These are phyloP conservation scores for Claviceps sp. DNA, from an alignment of 2,329 filamentous ascomycete species.

Conservation along the genomic window DNA sequence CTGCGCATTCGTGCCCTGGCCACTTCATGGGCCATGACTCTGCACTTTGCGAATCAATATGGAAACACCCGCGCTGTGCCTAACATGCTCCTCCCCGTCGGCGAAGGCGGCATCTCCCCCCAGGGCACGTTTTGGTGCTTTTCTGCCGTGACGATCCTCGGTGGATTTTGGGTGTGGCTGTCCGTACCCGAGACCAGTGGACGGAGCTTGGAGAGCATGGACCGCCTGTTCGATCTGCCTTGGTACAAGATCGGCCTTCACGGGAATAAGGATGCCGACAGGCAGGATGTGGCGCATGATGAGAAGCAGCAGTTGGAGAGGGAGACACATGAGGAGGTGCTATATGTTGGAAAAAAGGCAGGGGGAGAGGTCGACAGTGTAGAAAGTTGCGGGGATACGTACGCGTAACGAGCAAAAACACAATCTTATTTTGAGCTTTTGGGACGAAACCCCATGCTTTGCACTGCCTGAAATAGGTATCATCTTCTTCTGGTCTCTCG, in stretches of 20 bases:
- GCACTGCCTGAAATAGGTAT: too few relatives aligned
- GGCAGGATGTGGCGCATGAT: conserved; percentile 26
- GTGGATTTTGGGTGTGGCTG: conserved; percentile 57
- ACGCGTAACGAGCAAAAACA: too few relatives aligned
- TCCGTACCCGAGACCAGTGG: conserved; percentile 61
- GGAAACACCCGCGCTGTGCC: conserved; percentile 64
- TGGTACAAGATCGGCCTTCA: conserved; percentile 60
- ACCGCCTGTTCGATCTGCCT: conserved; percentile 55
- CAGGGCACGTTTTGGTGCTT: conserved; percentile 72
- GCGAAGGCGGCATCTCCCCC: conserved; percentile 34
- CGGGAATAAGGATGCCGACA: conserved; percentile 38
- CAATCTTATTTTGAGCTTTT: too few relatives aligned
- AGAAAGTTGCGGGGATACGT: neutral
- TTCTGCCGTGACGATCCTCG: conserved; percentile 51
- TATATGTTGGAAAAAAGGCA: conserved; percentile 24
- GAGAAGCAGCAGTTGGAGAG: conserved; percentile 30
- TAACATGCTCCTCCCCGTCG: conserved; percentile 48
- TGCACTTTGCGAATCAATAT: conserved; percentile 70
- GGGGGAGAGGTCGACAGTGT: neutral
- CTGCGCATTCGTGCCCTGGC: conserved; percentile 58
- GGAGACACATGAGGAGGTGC: conserved; percentile 16
- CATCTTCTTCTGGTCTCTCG: too few relatives aligned
- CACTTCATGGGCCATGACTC: conserved; percentile 60
- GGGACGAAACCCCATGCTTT: too few relatives aligned
- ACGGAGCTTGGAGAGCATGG: conserved; percentile 54